Evolutionary conservation across 2,329 filamentous ascomycete species (phyloP).

Genomic region (Byssoonygena ceratinophila): DNA sequence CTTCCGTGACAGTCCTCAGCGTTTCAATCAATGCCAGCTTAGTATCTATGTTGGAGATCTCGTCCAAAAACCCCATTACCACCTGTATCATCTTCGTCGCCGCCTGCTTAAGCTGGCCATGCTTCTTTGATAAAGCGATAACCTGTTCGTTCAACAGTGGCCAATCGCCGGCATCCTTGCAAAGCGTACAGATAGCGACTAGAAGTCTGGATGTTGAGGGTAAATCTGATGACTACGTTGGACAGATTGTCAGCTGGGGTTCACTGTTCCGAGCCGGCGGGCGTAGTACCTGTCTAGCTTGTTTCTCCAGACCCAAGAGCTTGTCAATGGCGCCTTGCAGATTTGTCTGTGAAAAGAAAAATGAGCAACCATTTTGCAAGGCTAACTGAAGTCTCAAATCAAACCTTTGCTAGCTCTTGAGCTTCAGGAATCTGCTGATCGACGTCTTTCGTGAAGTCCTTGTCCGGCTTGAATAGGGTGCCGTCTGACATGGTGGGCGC

Average conservation of each 20-base stretch:
- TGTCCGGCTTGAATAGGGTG: slow-evolving; percentile 77
- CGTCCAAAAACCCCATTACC: slow-evolving; percentile 83
- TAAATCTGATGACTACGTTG: slow-evolving; percentile 73
- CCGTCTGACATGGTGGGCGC: slow-evolving; percentile 60
- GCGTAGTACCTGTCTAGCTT: slow-evolving; percentile 71
- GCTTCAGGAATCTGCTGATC: slow-evolving; percentile 86
- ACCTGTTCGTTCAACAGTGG: slow-evolving; percentile 92
- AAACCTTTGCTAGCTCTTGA: slow-evolving; percentile 76
- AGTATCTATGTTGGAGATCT: slow-evolving; percentile 70
- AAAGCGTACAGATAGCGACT: slow-evolving; percentile 80
- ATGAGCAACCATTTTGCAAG: slow-evolving; percentile 12
- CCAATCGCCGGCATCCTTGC: slow-evolving; percentile 90
- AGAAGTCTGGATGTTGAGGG: slow-evolving; percentile 86
- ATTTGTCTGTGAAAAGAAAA: slow-evolving; percentile 41
- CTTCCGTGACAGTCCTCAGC: slow-evolving; percentile 88
- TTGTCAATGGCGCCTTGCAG: slow-evolving; percentile 86
- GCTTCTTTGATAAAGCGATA: slow-evolving; percentile 93
- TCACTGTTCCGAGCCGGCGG: neutral
- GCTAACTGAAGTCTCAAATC: slow-evolving; percentile 8
- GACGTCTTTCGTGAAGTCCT: slow-evolving; percentile 96
- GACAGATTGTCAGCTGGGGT: slow-evolving; percentile 13
- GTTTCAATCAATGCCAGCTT: slow-evolving; percentile 94
- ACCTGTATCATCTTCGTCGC: slow-evolving; percentile 98
- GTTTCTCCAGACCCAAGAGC: slow-evolving; percentile 83
- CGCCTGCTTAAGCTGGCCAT: slow-evolving; percentile 98